A percentile compares a stretch with the other conserved stretches of the same genome.
Evolutionary conservation across 768 basidiomycete genomes (phyloP).

Genomic region (Podaxis mareebaensis): DNA sequence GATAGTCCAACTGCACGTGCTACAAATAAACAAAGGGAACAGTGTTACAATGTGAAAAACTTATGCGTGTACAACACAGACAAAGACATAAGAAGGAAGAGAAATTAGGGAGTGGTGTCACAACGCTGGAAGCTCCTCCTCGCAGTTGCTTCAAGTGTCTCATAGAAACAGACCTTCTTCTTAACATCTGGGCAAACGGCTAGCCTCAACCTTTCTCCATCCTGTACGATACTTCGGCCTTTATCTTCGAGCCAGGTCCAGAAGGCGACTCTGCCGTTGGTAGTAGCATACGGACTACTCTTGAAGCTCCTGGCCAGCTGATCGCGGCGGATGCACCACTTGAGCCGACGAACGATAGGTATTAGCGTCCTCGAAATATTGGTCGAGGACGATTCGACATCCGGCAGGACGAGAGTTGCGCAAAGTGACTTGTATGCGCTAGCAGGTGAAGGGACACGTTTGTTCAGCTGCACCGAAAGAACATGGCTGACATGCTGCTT

Average conservation of each 20-base stretch:
- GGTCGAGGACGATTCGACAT: constrained; percentile 59
- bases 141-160: constrained; percentile 31
- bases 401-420: constrained; percentile 41
- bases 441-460: constrained; percentile 28
- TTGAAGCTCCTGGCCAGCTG: constrained; percentile 59
- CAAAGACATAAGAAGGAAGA: not conserved
- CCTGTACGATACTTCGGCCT: constrained; percentile 50
- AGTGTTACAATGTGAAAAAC: not conserved
- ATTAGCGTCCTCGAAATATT: constrained; percentile 61
- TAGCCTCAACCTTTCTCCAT: constrained; percentile 65
- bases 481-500: constrained; percentile 53
- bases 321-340: constrained; percentile 71
- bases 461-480: constrained; percentile 54
- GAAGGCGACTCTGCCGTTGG: constrained; percentile 35
- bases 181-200: constrained; percentile 68
- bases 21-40: not conserved
- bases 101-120: not conserved
- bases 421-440: constrained; percentile 9
- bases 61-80: not conserved
- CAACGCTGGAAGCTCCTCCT: not conserved
- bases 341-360: constrained; percentile 64
- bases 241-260: constrained; percentile 58
- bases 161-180: constrained; percentile 62
- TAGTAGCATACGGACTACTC: constrained; percentile 34
- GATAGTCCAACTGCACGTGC: not conserved